Evolutionary conservation across 1,284 basidiomycete species (phyloP).

Genomic region (Earliella scabrosa): DNA sequence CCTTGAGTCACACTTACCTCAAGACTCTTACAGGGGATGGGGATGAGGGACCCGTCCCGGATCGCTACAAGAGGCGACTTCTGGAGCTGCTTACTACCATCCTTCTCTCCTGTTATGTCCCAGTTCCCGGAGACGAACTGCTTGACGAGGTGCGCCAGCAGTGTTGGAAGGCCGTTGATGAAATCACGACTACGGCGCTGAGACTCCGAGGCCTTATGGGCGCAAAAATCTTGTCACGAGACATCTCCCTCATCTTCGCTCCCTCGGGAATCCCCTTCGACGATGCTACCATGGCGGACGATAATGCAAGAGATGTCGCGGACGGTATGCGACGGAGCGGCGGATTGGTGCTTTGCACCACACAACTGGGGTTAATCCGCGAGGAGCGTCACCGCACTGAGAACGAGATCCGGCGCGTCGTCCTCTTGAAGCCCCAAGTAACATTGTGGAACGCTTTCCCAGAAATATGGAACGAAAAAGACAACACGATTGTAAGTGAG

Average conservation of each 20-base stretch:
- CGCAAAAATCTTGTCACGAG: too few species aligned
- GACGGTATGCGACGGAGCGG: neutral
- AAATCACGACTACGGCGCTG: too few species aligned
- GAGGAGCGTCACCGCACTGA: conserved; percentile 19
- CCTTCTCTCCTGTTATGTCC: too few species aligned
- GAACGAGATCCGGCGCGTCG: neutral
- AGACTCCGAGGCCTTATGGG: too few species aligned
- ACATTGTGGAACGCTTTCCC: neutral
- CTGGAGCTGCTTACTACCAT: conserved; percentile 39
- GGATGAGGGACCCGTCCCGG: too few species aligned
- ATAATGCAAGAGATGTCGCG: conserved; percentile 29
- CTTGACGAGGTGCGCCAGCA: too few species aligned
- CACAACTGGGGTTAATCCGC: conserved; percentile 38
- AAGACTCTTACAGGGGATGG: conserved; percentile 30
- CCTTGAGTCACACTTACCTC: conserved; percentile 50
- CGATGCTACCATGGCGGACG: conserved; percentile 47
- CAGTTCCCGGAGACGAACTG: too few species aligned
- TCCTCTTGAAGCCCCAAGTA: neutral
- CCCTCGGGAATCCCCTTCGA: conserved; percentile 55
- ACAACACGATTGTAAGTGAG: neutral
- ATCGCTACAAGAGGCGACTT: conserved; percentile 42
- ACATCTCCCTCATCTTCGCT: too few species aligned
- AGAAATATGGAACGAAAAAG: neutral
- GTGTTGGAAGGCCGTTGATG: too few species aligned
- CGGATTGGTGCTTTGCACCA: conserved; percentile 38